Evolutionary conservation across 306 rosid species (phyloP), one percentile per base, ranked within the genome.

Genomic region (Prunus mira): DNA sequence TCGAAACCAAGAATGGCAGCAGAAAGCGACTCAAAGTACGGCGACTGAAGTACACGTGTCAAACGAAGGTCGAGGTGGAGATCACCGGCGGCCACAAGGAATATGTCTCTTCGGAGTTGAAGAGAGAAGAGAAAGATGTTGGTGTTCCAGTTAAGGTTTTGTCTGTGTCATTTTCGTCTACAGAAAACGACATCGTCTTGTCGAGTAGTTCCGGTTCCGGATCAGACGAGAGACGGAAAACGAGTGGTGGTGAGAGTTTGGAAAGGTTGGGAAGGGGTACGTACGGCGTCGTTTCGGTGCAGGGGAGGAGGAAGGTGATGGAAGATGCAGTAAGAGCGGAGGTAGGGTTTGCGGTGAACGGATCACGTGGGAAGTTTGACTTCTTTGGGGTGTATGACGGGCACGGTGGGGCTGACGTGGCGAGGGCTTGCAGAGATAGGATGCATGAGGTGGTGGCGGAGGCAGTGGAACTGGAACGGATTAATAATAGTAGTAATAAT

Each of bases 241-340:
- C 3, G 15, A 13, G 11, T 25, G 9, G 27, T 67, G 8, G 2
- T 34, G 54, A 20, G 34, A 14, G 15, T 38, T 25, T 12, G 65
- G 65, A 13, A 13, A 17, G 1, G 52, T 13, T 49, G 52, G 20
- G 43, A 56, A 52, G 75, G 43, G 50, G 25, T 54, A 38, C 80
- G 22, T 83, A 86, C 78, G 93, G 98, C 18, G 81, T 73, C n/a
- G 85, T 79, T 10, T 92, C 98, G 61, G 69, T 79, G 69, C 88
- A 84, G n/a, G 98, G 98, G 22, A 72, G 79, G 61, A 89, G 98
- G 86, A 92, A 67, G 72, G 98, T 87, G 71, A 94, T 92, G 98
- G 98, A 94, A 71, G 98, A 94, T 47, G 84, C 88, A 11, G 96
- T 88, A 85, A 92, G 91, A 27, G 80, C 76, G 28, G 93, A 92